Percentiles rank a stretch among this genome's conserved stretches.
phyloP scores from a whole-genome alignment of 306 rosid species.

The Vigna trinervia region DNA sequence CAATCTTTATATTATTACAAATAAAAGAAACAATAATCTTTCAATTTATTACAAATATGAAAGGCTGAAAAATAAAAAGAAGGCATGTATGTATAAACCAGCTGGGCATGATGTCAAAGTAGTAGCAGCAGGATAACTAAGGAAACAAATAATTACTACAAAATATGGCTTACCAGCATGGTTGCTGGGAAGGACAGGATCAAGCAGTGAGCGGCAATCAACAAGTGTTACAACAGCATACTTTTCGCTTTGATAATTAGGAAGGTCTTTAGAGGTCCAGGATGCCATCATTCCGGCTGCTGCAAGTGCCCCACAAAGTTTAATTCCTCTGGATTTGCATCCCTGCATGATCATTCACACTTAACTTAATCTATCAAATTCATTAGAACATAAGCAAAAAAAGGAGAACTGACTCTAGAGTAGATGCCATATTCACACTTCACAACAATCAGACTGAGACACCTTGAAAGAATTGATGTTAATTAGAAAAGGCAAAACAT shows the following conservation, averaged over 20 bases:
- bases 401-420: not conserved
- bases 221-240: constrained; percentile 81
- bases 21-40: not conserved
- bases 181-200: constrained; percentile 67
- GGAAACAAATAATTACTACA: constrained; percentile 5
- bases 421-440: constrained; percentile 32
- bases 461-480: not conserved
- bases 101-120: not conserved
- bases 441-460: constrained; percentile 6
- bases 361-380: not conserved
- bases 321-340: constrained; percentile 81
- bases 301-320: constrained; percentile 74
- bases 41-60: not conserved
- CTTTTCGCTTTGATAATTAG: constrained; percentile 68
- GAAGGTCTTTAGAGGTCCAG: constrained; percentile 61
- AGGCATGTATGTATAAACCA: too few relatives aligned
- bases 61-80: too few relatives aligned
- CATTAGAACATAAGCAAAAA: constrained; percentile 30
- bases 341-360: constrained; percentile 56
- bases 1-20: not conserved
- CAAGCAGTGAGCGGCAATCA: constrained; percentile 84
- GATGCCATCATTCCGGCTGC: constrained; percentile 85
- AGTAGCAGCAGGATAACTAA: not conserved
- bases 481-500: too few relatives aligned
- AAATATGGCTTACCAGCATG: constrained; percentile 64